Conservation (phyloP, 169 alveolate species). For the Plasmodium cynomolgi region DNA sequence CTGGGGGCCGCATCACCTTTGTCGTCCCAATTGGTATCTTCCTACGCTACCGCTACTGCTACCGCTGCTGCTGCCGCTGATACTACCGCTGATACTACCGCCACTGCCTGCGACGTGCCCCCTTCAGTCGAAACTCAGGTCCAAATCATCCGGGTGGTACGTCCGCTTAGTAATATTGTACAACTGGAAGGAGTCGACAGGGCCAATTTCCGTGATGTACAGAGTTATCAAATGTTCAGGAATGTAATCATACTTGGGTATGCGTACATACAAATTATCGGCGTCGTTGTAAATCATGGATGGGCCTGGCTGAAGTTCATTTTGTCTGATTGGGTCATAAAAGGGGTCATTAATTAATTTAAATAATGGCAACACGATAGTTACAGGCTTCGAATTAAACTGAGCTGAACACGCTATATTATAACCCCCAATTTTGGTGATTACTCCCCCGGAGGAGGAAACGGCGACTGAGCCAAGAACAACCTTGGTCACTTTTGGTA, state of each 20-base stretch:
- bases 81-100: background rate
- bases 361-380: constrained; percentile 63
- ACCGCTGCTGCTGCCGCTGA: background rate
- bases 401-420: constrained; percentile 73
- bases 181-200: constrained; percentile 66
- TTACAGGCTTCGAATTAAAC: constrained; percentile 56
- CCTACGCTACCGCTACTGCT: background rate
- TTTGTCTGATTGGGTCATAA: constrained; percentile 62
- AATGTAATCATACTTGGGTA: constrained; percentile 69
- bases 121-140: constrained; percentile 54
- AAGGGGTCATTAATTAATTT: constrained; percentile 69
- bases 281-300: constrained; percentile 44
- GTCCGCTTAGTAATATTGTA: constrained; percentile 44
- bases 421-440: constrained; percentile 69
- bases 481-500: constrained; percentile 67
- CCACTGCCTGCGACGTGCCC: background rate
- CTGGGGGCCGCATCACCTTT: background rate
- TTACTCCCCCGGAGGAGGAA: constrained; percentile 74
- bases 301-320: constrained; percentile 73
- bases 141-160: constrained; percentile 70
- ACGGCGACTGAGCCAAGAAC: constrained; percentile 70
- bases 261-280: constrained; percentile 49
- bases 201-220: constrained; percentile 67
- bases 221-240: constrained; percentile 48
- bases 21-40: background rate